A percentile compares a stretch with the other conserved stretches of the same genome.
phyloP scores from a whole-genome alignment of 257 asterid genomes.

The Ehretia macrophylla region DNA sequence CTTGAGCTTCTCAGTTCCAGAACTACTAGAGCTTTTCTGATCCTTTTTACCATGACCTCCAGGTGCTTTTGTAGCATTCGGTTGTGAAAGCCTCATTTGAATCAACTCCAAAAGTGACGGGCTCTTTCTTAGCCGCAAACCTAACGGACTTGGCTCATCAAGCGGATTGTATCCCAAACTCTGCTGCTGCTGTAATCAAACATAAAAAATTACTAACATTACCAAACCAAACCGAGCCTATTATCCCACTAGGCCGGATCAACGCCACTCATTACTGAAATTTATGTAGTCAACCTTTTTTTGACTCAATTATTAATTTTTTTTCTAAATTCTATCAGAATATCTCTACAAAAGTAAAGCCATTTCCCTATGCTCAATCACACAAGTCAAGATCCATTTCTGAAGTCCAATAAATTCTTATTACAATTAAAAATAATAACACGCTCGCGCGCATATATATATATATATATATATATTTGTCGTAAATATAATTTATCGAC shows the following conservation, averaged over 20 bases:
- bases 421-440: no score
- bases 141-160: conserved; percentile 65
- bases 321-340: not conserved
- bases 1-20: conserved; percentile 67
- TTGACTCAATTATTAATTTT: no score
- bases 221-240: not conserved
- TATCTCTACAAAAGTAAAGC: not conserved
- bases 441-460: no score
- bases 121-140: conserved; percentile 54
- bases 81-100: conserved; percentile 55
- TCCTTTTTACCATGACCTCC: conserved; percentile 32
- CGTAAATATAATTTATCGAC: no score
- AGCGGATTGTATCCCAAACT: conserved; percentile 38
- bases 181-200: conserved; percentile 27
- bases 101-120: conserved; percentile 64
- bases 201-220: not conserved
- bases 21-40: conserved; percentile 32
- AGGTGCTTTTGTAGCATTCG: conserved; percentile 22
- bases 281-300: no score
- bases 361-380: no score
- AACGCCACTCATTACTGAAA: no score
- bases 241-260: no score
- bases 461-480: no score
- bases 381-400: not conserved
- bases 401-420: not conserved